Base-by-base conservation (phyloP, 495 filamentous ascomycete species). In the Pyronema domesticum region DNA sequence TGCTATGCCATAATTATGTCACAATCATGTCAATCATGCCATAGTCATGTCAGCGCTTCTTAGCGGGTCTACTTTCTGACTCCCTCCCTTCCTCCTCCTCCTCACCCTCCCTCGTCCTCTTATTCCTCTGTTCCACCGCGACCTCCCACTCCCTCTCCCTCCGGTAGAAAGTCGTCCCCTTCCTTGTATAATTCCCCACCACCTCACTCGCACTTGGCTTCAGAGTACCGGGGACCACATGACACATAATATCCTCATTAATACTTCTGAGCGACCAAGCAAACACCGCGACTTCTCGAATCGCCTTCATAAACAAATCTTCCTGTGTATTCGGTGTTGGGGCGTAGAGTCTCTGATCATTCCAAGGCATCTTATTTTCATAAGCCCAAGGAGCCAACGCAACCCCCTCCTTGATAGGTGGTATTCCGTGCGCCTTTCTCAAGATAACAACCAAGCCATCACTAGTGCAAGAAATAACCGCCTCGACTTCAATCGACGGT, bases 401-500 rank as follows among this genome's bases (percentile, higher is more conserved):
- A 8, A 17, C 34, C 1, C 14, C 15, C 35, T 17, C 35, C 13
- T 17, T 13, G 13, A 37, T 9, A 3, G 18, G 19, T 1, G 34
- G 19, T 1, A 18, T 30, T 14, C 86, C 80, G 23, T 83, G 73
- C 30, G 86, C 85, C 47, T 76, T 78, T 40, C 86, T 82, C 9
- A 94, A 72, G 33, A 89, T 80, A 14, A 93, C 86, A 7, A 93
- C 86, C 10, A 94, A 70, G 9, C 86, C 86, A 65, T 93, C 87
- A 1, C 87, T 93, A 1, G 86, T 88, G 65, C 86, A 94, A 6
- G 86, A 93, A 37, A 93, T 80, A 15, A 94, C 86, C 10, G 86
- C 86, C 68, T 94, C 86, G 37, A 94, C 69, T 61, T 91, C 86
- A 83, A 71, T 7, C 37, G 11, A 13, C 19, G 48, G 14, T 34